Conservation (phyloP, 495 filamentous ascomycete genomes). For the Parachaetomium inaequale region DNA sequence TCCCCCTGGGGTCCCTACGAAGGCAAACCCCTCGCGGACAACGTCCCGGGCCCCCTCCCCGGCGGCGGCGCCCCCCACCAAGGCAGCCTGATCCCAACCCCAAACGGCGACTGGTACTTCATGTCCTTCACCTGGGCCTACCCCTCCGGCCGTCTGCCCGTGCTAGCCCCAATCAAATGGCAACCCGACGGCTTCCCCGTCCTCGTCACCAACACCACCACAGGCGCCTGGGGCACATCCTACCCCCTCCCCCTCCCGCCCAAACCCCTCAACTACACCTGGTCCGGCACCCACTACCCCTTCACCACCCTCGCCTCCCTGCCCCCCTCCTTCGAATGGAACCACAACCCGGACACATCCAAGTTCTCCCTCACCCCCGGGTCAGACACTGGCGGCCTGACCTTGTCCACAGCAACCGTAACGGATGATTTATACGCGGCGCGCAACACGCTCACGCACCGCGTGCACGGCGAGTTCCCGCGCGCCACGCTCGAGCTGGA, state of each 20-base stretch:
- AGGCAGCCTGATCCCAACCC: conserved; percentile 4
- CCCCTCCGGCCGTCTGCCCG: not conserved
- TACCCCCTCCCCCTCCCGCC: conserved; percentile 2
- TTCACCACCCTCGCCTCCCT: not conserved
- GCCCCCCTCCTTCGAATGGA: not conserved
- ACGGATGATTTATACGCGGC: not conserved
- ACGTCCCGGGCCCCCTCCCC: not conserved
- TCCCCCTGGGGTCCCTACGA: conserved; percentile 4
- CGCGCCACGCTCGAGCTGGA: not conserved
- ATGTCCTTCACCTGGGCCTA: conserved; percentile 10
- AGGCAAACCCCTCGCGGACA: conserved; percentile 3
- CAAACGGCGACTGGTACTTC: conserved; percentile 3
- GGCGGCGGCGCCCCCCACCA: conserved; percentile 6
- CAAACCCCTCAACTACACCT: not conserved
- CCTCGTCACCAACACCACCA: not conserved
- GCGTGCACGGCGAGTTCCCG: conserved; percentile 5
- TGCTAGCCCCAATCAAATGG: not conserved
- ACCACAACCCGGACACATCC: conserved; percentile 7
- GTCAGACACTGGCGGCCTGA: not conserved
- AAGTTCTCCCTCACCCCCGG: not conserved
- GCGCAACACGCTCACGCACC: conserved; percentile 11
- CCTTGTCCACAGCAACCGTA: not conserved
- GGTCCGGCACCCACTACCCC: not conserved
- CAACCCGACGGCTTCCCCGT: not conserved
- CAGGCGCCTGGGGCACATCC: not conserved